Evolutionary conservation across 2,329 filamentous ascomycete species (phyloP).

Genomic region (Microsporum ferrugineum): DNA sequence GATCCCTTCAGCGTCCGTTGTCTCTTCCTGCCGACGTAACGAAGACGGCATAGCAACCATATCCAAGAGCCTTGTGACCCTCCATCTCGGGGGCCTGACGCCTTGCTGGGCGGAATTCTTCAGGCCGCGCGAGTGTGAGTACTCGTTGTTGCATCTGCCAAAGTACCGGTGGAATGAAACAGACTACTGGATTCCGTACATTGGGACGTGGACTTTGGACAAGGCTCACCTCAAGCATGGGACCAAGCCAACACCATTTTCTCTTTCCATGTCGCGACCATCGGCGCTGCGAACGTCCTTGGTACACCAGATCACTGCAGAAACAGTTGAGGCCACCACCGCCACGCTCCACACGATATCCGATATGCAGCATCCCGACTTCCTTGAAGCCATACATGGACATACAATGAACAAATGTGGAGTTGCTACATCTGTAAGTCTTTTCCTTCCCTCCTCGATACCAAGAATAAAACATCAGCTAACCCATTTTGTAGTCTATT

Average conservation of each 20-base stretch:
- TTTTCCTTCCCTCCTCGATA: not conserved
- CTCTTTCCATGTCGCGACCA: not conserved
- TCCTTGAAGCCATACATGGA: not conserved
- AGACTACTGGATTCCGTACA: conserved; percentile 49
- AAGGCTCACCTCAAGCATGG: conserved; percentile 6
- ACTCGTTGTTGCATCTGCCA: conserved; percentile 48
- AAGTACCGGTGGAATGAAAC: conserved; percentile 59
- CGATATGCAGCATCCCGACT: not conserved
- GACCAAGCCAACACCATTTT: not conserved
- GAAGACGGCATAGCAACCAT: conserved; percentile 53
- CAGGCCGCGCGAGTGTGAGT: conserved; percentile 42
- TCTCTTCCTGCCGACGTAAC: conserved; percentile 53
- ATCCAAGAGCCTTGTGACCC: conserved; percentile 43
- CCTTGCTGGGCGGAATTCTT: conserved; percentile 63
- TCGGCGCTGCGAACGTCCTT: not conserved
- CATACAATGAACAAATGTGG: not conserved
- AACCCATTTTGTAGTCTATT: not conserved
- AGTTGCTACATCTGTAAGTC: not conserved
- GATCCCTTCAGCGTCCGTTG: conserved; percentile 44
- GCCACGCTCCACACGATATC: conserved; percentile 38
- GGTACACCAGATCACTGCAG: not conserved
- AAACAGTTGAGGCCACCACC: conserved; percentile 42
- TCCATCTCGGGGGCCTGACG: conserved; percentile 51
- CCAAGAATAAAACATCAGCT: not conserved
- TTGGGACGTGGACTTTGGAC: conserved; percentile 47